Evolutionary conservation across 768 basidiomycete genomes (phyloP).

Genomic region (Nidularia sp.): DNA sequence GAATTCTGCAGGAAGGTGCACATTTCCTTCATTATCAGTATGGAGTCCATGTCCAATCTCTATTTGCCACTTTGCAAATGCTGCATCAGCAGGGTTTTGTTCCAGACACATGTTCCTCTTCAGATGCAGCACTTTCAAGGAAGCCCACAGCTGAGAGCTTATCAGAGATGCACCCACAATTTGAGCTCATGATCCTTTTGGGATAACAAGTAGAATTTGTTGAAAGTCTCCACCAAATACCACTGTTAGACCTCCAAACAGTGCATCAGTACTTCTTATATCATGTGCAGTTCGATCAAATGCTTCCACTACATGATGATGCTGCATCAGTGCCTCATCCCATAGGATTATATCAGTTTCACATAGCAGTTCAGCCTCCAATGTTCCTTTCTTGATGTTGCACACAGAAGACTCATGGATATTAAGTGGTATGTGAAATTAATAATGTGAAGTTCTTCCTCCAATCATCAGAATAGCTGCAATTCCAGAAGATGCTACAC

Average conservation of each 20-base stretch:
- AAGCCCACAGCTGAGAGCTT: slow-evolving; percentile 32
- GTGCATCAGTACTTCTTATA: slow-evolving; percentile 15
- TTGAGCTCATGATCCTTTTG: slow-evolving; percentile 27
- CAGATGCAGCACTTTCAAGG: slow-evolving; percentile 25
- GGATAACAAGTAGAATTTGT: slow-evolving; percentile 42
- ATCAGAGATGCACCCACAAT: slow-evolving; percentile 32
- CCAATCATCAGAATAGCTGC: slow-evolving; percentile 38
- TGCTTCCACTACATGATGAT: slow-evolving; percentile 28
- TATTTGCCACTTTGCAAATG: slow-evolving; percentile 31
- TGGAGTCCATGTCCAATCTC: slow-evolving; percentile 17
- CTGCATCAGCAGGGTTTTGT: slow-evolving; percentile 12
- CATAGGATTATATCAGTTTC: slow-evolving; percentile 18
- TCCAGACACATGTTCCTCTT: slow-evolving; percentile 37
- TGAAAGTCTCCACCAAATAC: slow-evolving; percentile 48
- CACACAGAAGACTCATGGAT: slow-evolving; percentile 14
- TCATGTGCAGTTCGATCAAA: slow-evolving; percentile 33
- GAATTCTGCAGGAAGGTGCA: slow-evolving; percentile 1
- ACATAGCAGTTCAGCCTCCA: neutral
- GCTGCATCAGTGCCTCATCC: slow-evolving; percentile 41
- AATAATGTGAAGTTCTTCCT: slow-evolving; percentile 43
- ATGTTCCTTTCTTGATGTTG: neutral
- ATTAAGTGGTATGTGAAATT: slow-evolving; percentile 43
- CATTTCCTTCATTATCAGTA: slow-evolving; percentile 1
- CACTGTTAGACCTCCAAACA: slow-evolving; percentile 40
- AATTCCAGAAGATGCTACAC: slow-evolving; percentile 49